Evolutionary conservation across 2,329 filamentous ascomycete genomes (phyloP).

Genomic region (Epichloe sp.): DNA sequence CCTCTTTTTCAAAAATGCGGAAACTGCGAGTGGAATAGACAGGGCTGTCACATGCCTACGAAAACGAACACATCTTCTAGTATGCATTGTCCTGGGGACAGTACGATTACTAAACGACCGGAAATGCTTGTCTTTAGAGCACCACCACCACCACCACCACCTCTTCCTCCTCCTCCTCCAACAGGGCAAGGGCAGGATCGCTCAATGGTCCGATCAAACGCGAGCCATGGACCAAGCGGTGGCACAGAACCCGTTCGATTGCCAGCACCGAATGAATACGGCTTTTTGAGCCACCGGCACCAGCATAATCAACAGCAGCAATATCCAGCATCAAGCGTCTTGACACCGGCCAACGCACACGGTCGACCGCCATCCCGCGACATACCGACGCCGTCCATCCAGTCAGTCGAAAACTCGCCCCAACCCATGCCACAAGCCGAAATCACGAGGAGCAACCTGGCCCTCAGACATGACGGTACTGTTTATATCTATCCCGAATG

Average conservation of each 20-base stretch:
- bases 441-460: slow-evolving; percentile 33
- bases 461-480: slow-evolving; percentile 34
- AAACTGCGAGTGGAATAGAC: slow-evolving; percentile 37
- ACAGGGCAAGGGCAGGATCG: neutral
- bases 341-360: slow-evolving; percentile 19
- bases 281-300: neutral
- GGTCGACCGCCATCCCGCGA: slow-evolving; percentile 17
- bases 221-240: neutral
- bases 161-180: too few relatives aligned
- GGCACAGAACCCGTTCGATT: slow-evolving; percentile 14
- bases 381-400: slow-evolving; percentile 15
- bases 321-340: slow-evolving; percentile 10
- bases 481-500: slow-evolving; percentile 38
- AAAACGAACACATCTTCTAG: neutral
- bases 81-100: neutral
- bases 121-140: slow-evolving; percentile 2
- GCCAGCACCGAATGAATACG: slow-evolving; percentile 15
- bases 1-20: slow-evolving; percentile 33
- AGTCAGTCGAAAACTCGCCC: slow-evolving; percentile 15
- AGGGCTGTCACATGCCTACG: slow-evolving; percentile 19
- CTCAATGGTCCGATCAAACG: neutral
- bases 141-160: neutral
- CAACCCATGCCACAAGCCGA: slow-evolving; percentile 14
- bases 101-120: neutral
- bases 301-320: neutral